Conservation (phyloP, 345 rosid genomes). For the Dipteronia dyeriana region DNA sequence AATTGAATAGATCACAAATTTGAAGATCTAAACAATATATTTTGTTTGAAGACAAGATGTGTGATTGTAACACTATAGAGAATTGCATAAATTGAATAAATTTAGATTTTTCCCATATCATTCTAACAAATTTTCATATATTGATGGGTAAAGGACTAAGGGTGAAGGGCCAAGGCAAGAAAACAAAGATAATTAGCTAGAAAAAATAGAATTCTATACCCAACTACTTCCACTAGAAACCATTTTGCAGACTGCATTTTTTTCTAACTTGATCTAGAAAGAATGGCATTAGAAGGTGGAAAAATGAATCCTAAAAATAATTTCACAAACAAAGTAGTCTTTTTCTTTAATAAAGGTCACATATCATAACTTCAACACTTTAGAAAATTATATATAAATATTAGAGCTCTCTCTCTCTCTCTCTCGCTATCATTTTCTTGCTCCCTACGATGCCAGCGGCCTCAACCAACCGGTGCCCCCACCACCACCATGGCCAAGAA, state of each 20-base stretch:
- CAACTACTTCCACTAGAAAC: slow-evolving; percentile 26
- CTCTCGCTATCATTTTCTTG: slow-evolving; percentile 18
- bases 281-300: slow-evolving; percentile 20
- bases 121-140: too few relatives aligned
- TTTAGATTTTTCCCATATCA: too few relatives aligned
- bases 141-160: too few relatives aligned
- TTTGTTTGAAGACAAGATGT: too few relatives aligned
- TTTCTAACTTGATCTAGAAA: slow-evolving; percentile 20
- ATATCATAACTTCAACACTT: background rate
- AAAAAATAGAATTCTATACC: background rate
- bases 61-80: too few relatives aligned
- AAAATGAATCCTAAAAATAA: background rate
- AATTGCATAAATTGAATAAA: too few relatives aligned
- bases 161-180: background rate
- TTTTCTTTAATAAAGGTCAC: background rate
- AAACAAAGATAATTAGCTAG: background rate
- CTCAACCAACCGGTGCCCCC: slow-evolving; percentile 35
- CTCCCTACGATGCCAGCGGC: slow-evolving; percentile 26
- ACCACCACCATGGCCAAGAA: slow-evolving; percentile 13
- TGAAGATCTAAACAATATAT: too few relatives aligned
- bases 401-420: background rate
- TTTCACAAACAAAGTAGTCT: background rate
- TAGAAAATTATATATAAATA: background rate
- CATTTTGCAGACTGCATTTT: slow-evolving; percentile 11
- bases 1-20: too few relatives aligned